These are phyloP conservation scores for Sporisorium exsertum DNA, from an alignment of 1,284 basidiomycete species.

Conservation along the genomic window DNA sequence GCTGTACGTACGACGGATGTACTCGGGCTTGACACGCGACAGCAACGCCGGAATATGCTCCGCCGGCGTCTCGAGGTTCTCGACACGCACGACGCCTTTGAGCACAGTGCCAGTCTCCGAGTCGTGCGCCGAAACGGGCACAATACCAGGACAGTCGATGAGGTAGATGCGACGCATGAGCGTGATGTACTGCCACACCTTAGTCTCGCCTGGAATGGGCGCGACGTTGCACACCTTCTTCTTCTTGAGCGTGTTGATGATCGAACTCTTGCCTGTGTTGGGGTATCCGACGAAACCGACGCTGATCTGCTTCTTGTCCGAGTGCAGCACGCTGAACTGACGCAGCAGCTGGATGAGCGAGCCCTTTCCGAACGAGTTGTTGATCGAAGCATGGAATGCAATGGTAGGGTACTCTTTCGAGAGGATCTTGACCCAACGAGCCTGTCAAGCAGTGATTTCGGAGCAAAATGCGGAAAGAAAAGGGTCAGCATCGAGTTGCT, in stretches of 20 bases:
- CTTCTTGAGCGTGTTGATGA: constrained; percentile 99
- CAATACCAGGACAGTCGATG: constrained; percentile 98
- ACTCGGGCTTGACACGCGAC: constrained; percentile 88
- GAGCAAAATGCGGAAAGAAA: not conserved
- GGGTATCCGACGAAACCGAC: constrained; percentile 98
- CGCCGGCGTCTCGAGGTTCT: constrained; percentile 91
- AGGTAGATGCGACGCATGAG: constrained; percentile 96
- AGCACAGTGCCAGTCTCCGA: constrained; percentile 92
- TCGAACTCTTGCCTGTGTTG: constrained; percentile 95
- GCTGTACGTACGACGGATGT: constrained; percentile 88
- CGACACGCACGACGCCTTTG: constrained; percentile 96
- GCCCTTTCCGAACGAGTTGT: constrained; percentile 98
- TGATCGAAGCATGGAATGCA: constrained; percentile 98
- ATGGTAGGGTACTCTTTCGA: constrained; percentile 94
- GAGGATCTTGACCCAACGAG: constrained; percentile 95
- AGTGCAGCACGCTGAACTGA: constrained; percentile 95
- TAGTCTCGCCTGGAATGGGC: constrained; percentile 97
- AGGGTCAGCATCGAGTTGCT: constrained; percentile 25
- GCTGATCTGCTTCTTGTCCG: constrained; percentile 99
- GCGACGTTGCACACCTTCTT: constrained; percentile 98
- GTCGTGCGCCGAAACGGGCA: constrained; percentile 90
- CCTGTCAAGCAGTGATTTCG: constrained; percentile 73
- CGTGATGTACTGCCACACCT: constrained; percentile 99
- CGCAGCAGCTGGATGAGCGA: constrained; percentile 95
- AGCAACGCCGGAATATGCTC: constrained; percentile 92